Evolutionary conservation across 371 early-diverging fungal species (phyloP).

Genomic region (Lichtheimia corymbifera): DNA sequence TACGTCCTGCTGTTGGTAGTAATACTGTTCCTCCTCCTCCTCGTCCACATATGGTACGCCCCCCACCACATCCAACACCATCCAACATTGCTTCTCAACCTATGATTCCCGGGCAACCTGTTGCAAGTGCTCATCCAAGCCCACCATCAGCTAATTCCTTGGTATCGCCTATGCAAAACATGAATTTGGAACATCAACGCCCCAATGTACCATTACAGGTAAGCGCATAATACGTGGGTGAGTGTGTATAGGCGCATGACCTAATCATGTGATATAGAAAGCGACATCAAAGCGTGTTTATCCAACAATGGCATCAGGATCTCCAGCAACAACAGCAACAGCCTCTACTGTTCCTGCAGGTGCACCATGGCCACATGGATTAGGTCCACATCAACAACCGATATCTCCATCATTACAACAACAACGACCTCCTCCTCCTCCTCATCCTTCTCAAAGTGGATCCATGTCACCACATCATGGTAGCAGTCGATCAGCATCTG

Average conservation of each 20-base stretch:
- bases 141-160: conserved; percentile 5
- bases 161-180: conserved; percentile 34
- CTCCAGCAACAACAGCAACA: conserved; percentile 6
- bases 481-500: conserved; percentile 16
- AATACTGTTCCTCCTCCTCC: too few species aligned
- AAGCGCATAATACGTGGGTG: background rate
- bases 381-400: background rate
- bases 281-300: conserved; percentile 28
- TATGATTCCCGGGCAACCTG: background rate
- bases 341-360: background rate
- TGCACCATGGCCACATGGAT: conserved; percentile 1
- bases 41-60: background rate
- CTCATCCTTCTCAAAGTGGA: conserved; percentile 9
- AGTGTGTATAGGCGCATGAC: background rate
- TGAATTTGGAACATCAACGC: conserved; percentile 27
- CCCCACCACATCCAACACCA: background rate
- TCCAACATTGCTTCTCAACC: background rate
- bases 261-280: background rate
- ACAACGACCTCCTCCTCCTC: conserved; percentile 9
- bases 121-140: background rate
- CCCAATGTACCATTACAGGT: conserved; percentile 1
- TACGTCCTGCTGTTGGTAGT: conserved; percentile 1
- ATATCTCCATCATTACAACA: conserved; percentile 11
- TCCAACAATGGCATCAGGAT: conserved; percentile 18
- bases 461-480: conserved; percentile 5